phyloP scores from a whole-genome alignment of 441 rosid species.

The Arabidopsis hybrid region DNA sequence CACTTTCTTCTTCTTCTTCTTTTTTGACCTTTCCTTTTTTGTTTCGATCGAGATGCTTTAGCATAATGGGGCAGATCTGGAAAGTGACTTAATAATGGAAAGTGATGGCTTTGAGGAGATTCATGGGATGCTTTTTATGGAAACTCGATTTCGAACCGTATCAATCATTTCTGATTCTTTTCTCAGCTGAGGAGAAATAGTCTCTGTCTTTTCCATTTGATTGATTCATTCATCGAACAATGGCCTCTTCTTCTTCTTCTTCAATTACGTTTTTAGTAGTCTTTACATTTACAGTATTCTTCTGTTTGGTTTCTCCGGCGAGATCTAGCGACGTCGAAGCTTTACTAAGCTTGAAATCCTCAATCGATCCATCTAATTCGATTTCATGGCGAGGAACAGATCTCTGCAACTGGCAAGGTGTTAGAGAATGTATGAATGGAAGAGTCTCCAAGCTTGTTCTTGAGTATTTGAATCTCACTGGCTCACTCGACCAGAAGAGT shows the following conservation, averaged over 20 bases:
- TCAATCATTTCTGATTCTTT: conserved; percentile 18
- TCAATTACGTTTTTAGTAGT: conserved; percentile 42
- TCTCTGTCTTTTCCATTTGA: conserved; percentile 14
- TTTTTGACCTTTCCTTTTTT: neutral
- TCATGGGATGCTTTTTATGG: conserved; percentile 30
- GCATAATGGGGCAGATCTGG: conserved; percentile 42
- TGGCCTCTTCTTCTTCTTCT: conserved; percentile 20
- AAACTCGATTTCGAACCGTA: conserved; percentile 32
- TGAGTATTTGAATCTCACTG: conserved; percentile 67
- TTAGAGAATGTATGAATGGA: conserved; percentile 72
- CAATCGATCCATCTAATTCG: conserved; percentile 64
- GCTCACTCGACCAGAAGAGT: conserved; percentile 54
- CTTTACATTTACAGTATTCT: conserved; percentile 34
- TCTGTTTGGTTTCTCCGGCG: conserved; percentile 51
- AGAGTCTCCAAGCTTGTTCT: conserved; percentile 85
- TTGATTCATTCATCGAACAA: conserved; percentile 15
- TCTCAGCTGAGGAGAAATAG: neutral
- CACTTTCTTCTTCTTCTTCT: conserved; percentile 6
- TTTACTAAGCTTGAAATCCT: conserved; percentile 69
- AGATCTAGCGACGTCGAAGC: conserved; percentile 73
- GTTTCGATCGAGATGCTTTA: conserved; percentile 36
- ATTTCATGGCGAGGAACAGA: conserved; percentile 70
- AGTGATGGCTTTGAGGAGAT: conserved; percentile 33
- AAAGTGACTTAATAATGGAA: conserved; percentile 37
- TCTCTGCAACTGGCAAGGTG: conserved; percentile 80